Evolutionary conservation across 202 grass and related monocot genomes (phyloP), one percentile per base, ranked within the genome.

Genomic region (Zizania palustris): DNA sequence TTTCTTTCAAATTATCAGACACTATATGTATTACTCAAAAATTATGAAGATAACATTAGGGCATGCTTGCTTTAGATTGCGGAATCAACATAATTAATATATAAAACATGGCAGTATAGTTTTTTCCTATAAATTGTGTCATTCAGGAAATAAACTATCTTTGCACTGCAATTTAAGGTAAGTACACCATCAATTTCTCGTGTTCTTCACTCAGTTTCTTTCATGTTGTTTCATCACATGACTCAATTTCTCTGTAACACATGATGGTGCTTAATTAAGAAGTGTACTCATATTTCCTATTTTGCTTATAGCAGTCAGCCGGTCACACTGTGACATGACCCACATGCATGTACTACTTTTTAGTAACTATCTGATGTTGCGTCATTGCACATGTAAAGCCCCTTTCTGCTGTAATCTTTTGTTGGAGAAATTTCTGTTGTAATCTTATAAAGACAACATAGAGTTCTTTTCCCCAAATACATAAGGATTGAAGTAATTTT

Each of bases 371-470:
- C 28, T 69, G 37, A 63, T 71, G 18, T 5, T 86, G 40, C 6
- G 45, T 66, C 6, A 34, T 36, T 37, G 22, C 54, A 60, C 55
- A 53, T 39, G 44, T 36, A 73, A 53, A 74, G 0, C 33, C 3
- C 50, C 12, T 62, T 48, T 63, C 22, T 53, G n/a, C 16, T 51
- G 50, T 65, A 13, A 84, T 56, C 42, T 2, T 19, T n/a, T n/a
- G n/a, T n/a, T n/a, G n/a, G n/a, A n/a, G n/a, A n/a, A n/a, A n/a
- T n/a, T n/a, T n/a, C n/a, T n/a, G n/a, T n/a, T n/a, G n/a, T n/a
- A n/a, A n/a, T n/a, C n/a, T n/a, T n/a, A 76, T 56, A 65, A 76
- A 48, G 7, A 40, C 13, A 71, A 11, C 36, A 9, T 78, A 73
- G 59, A 22, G 1, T 77, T 60, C 3, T 66, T 45, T 36, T 63